A percentile compares a stretch with the other conserved stretches of the same genome.
Conservation (phyloP, 495 filamentous ascomycete genomes). For the Aspergillus taichungensis region DNA sequence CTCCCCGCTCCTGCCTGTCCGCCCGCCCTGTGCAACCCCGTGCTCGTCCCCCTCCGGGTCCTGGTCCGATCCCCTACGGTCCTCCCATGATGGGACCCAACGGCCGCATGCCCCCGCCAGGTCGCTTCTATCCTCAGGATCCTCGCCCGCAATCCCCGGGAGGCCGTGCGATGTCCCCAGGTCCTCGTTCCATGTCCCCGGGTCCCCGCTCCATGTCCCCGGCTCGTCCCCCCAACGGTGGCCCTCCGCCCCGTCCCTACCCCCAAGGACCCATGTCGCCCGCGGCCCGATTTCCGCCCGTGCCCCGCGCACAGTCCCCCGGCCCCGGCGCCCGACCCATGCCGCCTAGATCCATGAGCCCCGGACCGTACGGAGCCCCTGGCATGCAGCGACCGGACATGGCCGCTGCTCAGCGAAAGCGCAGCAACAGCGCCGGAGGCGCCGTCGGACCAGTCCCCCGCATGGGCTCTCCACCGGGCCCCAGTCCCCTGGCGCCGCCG, state of each 20-base stretch:
- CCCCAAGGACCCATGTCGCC: constrained; percentile 28
- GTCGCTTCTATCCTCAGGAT: constrained; percentile 33
- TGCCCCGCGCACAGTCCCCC: constrained; percentile 38
- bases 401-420: constrained; percentile 31
- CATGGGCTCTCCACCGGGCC: constrained; percentile 41
- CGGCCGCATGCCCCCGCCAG: constrained; percentile 35
- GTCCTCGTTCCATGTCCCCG: constrained; percentile 33
- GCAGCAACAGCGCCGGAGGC: constrained; percentile 45
- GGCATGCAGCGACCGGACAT: constrained; percentile 38
- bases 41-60: constrained; percentile 43
- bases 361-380: constrained; percentile 39
- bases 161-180: constrained; percentile 25
- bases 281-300: constrained; percentile 21
- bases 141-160: constrained; percentile 33
- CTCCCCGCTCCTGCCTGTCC: constrained; percentile 87
- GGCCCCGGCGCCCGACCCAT: constrained; percentile 24
- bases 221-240: constrained; percentile 25
- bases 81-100: constrained; percentile 44
- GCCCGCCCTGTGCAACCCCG: constrained; percentile 87
- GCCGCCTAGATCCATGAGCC: constrained; percentile 42
- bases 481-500: constrained; percentile 44
- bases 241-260: constrained; percentile 22
- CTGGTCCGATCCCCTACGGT: constrained; percentile 38
- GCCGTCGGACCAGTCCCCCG: constrained; percentile 33
- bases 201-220: constrained; percentile 17